phyloP scores from a whole-genome alignment of 768 basidiomycete genomes.

The Phanerodontia chrysosporium region DNA sequence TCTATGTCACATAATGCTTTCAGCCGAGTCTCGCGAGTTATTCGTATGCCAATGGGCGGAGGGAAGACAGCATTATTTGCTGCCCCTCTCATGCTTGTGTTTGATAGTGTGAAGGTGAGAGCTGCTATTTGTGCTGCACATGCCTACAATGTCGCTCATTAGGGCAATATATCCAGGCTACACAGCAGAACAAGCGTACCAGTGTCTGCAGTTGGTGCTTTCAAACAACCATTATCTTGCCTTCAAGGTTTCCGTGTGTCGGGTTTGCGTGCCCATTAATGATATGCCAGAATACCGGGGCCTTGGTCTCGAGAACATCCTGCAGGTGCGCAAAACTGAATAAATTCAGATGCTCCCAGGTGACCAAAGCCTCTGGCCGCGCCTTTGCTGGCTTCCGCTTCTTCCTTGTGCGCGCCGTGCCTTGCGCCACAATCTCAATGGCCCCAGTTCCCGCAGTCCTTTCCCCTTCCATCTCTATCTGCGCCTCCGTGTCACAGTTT shows the following conservation, averaged over 20 bases:
- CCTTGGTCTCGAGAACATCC: background rate
- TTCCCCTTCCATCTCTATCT: background rate
- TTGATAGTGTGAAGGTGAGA: constrained; percentile 6
- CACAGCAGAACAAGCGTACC: background rate
- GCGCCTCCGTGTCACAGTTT: background rate
- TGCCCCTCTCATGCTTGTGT: too few species aligned
- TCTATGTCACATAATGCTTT: too few species aligned
- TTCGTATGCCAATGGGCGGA: too few species aligned
- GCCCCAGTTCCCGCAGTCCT: background rate
- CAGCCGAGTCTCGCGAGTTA: too few species aligned
- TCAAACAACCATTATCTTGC: background rate
- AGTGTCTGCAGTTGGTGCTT: background rate
- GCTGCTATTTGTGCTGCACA: background rate
- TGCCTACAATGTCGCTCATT: background rate
- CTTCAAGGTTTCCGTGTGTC: background rate
- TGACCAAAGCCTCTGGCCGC: background rate
- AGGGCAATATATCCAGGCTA: background rate
- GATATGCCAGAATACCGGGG: constrained; percentile 12
- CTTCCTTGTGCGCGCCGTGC: background rate
- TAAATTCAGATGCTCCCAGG: background rate
- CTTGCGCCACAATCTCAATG: background rate
- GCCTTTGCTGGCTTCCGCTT: background rate
- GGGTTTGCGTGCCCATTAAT: constrained; percentile 1
- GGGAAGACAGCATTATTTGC: too few species aligned
- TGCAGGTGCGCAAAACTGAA: background rate